Evolutionary conservation across 768 basidiomycete species (phyloP).

Genomic region (Astraeus odoratus): DNA sequence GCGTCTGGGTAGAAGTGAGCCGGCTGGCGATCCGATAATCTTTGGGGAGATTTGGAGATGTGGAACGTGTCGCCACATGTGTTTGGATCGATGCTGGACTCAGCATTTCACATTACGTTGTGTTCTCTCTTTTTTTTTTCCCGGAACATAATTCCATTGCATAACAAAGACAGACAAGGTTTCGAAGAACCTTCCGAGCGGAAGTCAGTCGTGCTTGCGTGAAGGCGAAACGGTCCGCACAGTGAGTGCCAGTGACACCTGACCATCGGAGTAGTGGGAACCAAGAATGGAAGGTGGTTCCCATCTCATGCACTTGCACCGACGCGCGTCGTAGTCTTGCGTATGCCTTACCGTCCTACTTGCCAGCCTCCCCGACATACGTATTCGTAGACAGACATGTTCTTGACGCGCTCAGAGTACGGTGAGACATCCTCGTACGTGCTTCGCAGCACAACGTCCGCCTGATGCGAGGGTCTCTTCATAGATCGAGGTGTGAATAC

Average conservation of each 20-base stretch:
- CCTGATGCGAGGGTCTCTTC: neutral
- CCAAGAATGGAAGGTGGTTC: constrained; percentile 24
- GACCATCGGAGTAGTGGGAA: too few species aligned
- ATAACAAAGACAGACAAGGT: too few species aligned
- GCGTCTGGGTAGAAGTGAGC: neutral
- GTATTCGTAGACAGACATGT: constrained; percentile 46
- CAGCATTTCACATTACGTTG: too few species aligned
- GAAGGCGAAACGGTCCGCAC: neutral
- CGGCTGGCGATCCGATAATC: neutral
- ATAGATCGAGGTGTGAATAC: constrained; percentile 96
- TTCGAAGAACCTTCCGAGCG: too few species aligned
- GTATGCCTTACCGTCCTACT: neutral
- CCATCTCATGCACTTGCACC: constrained; percentile 15
- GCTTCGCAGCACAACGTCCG: neutral
- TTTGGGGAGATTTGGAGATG: too few species aligned
- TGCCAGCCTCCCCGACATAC: constrained; percentile 2
- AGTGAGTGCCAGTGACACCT: too few species aligned
- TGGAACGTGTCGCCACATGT: too few species aligned
- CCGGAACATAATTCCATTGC: too few species aligned
- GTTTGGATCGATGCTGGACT: too few species aligned
- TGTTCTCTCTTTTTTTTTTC: too few species aligned
- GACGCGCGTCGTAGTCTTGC: constrained; percentile 28
- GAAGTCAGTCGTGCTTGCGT: too few species aligned
- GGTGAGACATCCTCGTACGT: constrained; percentile 35
- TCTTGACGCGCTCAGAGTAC: constrained; percentile 93